phyloP scores from a whole-genome alignment of 148 eudicot species.

The Camellia granthamiana region DNA sequence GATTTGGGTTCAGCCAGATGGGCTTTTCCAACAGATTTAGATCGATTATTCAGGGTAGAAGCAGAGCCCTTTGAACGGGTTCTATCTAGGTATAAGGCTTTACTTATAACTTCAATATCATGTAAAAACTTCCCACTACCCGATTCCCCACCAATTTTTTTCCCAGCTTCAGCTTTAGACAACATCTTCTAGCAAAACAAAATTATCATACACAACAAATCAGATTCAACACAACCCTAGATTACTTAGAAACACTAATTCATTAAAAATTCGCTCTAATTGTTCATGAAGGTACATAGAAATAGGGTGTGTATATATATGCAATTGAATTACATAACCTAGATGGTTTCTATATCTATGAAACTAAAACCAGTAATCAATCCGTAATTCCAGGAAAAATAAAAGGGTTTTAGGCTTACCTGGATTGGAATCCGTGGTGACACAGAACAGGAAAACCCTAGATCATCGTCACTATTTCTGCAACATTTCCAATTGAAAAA shows the following conservation, averaged over 20 bases:
- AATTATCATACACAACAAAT: slow-evolving; percentile 8
- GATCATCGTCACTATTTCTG: background rate
- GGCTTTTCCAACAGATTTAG: slow-evolving; percentile 46
- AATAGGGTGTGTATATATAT: background rate
- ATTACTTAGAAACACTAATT: background rate
- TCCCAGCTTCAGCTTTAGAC: slow-evolving; percentile 46
- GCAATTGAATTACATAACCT: background rate
- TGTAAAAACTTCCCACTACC: slow-evolving; percentile 49
- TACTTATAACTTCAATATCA: slow-evolving; percentile 69
- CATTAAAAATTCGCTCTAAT: background rate
- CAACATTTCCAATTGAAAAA: background rate
- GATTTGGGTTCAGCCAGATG: slow-evolving; percentile 29
- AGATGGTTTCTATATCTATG: background rate
- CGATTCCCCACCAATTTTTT: slow-evolving; percentile 42
- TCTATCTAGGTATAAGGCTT: slow-evolving; percentile 61
- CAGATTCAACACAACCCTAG: slow-evolving; percentile 17
- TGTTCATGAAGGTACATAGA: background rate
- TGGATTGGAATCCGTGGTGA: background rate
- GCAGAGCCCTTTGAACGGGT: slow-evolving; percentile 35
- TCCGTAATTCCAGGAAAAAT: background rate
- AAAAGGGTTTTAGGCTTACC: slow-evolving; percentile 2
- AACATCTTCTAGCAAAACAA: slow-evolving; percentile 35
- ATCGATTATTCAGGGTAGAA: slow-evolving; percentile 42
- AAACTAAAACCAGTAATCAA: slow-evolving; percentile 4
- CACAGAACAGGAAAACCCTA: slow-evolving; percentile 10